These are phyloP conservation scores for Pythium sukuiense DNA, from an alignment of 352 stramenopile genomes.

Conservation along the genomic window DNA sequence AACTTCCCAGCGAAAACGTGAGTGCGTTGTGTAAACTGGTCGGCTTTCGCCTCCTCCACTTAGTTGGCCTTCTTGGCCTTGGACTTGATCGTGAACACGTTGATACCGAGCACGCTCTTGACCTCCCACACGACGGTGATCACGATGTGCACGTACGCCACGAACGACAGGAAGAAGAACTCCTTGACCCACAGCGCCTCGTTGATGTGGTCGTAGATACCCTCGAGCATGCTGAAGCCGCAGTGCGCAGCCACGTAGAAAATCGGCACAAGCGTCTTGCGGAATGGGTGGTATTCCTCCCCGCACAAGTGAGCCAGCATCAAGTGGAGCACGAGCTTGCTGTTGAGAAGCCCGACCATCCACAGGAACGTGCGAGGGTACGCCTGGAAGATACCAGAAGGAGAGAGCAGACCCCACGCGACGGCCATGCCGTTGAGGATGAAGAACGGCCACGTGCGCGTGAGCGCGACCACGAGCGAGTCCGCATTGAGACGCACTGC, in stretches of 20 bases:
- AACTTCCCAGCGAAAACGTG: conserved; percentile 20
- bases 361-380: conserved; percentile 85
- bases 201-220: conserved; percentile 82
- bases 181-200: conserved; percentile 82
- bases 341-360: conserved; percentile 87
- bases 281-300: conserved; percentile 88
- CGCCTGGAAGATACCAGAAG: conserved; percentile 65
- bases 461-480: conserved; percentile 78
- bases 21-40: background rate
- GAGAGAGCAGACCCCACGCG: conserved; percentile 72
- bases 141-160: conserved; percentile 85
- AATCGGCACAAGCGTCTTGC: conserved; percentile 89
- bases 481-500: conserved; percentile 67
- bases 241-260: conserved; percentile 87
- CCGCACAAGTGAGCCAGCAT: conserved; percentile 87
- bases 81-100: conserved; percentile 72
- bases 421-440: conserved; percentile 69
- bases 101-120: conserved; percentile 79
- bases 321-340: conserved; percentile 88
- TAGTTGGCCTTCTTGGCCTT: conserved; percentile 31
- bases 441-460: conserved; percentile 72
- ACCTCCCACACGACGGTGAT: conserved; percentile 87
- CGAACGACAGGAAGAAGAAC: conserved; percentile 88
- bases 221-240: conserved; percentile 80
- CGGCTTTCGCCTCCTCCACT: background rate